These are phyloP conservation scores for Candida dajiaensis DNA, from an alignment of 805 yeast species.

Conservation along the genomic window DNA sequence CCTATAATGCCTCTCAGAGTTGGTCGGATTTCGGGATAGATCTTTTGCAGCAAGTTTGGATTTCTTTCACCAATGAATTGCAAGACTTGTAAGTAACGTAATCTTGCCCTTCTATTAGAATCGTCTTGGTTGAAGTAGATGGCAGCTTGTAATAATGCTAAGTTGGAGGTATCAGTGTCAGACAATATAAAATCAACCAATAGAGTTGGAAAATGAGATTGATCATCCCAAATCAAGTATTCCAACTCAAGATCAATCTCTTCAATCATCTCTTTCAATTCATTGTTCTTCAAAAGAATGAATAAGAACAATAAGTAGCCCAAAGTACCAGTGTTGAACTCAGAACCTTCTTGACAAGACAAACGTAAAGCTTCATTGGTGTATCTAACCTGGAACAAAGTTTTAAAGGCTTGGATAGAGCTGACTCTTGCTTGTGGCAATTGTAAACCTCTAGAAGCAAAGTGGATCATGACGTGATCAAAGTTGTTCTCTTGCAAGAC, in stretches of 20 bases:
- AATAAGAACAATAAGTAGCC: conserved; percentile 30
- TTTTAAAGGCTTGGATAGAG: conserved; percentile 39
- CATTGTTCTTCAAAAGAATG: conserved; percentile 31
- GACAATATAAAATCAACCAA: conserved; percentile 29
- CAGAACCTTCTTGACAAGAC: conserved; percentile 7
- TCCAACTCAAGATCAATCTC: conserved; percentile 32
- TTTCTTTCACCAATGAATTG: conserved; percentile 26
- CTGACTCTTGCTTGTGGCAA: conserved; percentile 49
- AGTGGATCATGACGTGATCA: conserved; percentile 42
- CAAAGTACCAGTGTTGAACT: conserved; percentile 8
- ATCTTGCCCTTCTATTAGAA: conserved; percentile 30
- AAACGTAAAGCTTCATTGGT: conserved; percentile 25
- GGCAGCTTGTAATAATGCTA: conserved; percentile 31
- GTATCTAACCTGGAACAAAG: conserved; percentile 38
- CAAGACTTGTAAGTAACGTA: conserved; percentile 28
- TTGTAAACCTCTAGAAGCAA: conserved; percentile 51
- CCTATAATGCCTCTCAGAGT: conserved; percentile 24
- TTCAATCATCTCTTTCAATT: conserved; percentile 27
- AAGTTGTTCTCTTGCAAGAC: conserved; percentile 39
- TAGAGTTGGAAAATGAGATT: conserved; percentile 31
- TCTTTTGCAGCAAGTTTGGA: conserved; percentile 28
- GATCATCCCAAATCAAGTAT: conserved; percentile 26
- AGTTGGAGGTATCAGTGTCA: conserved; percentile 24
- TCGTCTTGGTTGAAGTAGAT: conserved; percentile 26
- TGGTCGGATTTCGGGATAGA: conserved; percentile 26